Evolutionary conservation across 2,329 filamentous ascomycete genomes (phyloP), one percentile per base, ranked within the genome.

Genomic region (Paradendryphiella salina): DNA sequence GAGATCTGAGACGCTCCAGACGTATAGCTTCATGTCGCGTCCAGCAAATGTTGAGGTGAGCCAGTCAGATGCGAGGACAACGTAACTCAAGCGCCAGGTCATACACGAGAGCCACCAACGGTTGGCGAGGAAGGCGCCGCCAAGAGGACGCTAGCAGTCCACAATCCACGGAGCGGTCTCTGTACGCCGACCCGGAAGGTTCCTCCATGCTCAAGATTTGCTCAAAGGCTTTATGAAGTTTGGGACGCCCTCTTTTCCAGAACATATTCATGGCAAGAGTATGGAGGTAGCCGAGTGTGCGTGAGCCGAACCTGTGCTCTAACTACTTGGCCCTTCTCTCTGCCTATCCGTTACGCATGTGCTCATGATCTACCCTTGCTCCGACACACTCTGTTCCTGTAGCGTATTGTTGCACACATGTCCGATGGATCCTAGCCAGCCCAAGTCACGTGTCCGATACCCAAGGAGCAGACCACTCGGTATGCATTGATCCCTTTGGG

Each of bases 1-100:
- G 54, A 63, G 50, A 66, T 64, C 63, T 67, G 69, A 73, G 69
- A 72, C 70, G 69, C 63, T 64, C 58, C 57, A 65, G 61, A 65
- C 54, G 59, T 55, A 46, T 56, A 60, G 54, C 52, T 65, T 57
- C 65, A 61, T 41, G 60, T 68, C 57, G 63, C 65, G 61, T 65
- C 59, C 35, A 62, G 57, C 44, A 51, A 57, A 59, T 64, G 60
- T 60, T 53, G 52, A 45, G 42, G 39, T 35, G 51, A 59, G 52
- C 67, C 67, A 71, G 61, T 71, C 44, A 69, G 57, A 52, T 49
- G 51, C 26, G 35, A 54, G 60, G 56, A 56, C 32, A 45, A 52
- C 15, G 35, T 36, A 40, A 45, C 33, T 15, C 63, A 66, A 63
- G 65, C 65, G 66, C 66, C 59, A 56, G 54, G 18, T 46, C 47